Evolutionary conservation across 192 early-diverging fungal genomes (phyloP), one percentile per base, ranked within the genome.

Genomic region (Coemansia sp.): DNA sequence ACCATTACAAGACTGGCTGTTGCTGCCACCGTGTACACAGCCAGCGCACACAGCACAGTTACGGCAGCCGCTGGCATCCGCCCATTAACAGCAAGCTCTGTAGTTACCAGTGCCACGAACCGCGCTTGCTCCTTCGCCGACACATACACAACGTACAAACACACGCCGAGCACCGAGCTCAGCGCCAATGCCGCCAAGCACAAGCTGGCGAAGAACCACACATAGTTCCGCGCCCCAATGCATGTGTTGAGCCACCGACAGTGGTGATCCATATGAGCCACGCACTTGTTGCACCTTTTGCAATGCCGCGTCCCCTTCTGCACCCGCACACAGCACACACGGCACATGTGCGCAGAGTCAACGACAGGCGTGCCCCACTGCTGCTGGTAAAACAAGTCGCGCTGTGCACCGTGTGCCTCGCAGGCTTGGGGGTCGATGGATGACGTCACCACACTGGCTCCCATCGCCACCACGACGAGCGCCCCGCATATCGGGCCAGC

Each of bases 201-300:
- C n/a, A 71, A 12, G 1, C 71, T 54, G 3, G 65, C 42, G 26
- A 77, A 77, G 22, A 82, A 77, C 15, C 51, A 70, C 17, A 37
- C 14, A 38, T 72, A 71, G 59, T 74, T 71, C 38, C 62, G 47
- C 0, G 14, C 31, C 15, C 66, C 72, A 6, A 83, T 59, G 26
- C 75, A 76, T 0, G 72, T 72, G 25, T 72, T 75, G 34, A 83
- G 76, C 63, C 64, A 71, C 11, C 72, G 54, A 59, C 69, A 77
- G 57, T 77, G 68, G 57, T 70, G 74, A 40, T 77, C 69, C 25
- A 59, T 52, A 3, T 25, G 14, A 4, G 64, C 62, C n/a, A 83
- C 69, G 54, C 81, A 83, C 40, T 78, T 78, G 64, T 78, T 78
- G 70, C 81, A 83, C 10, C 72, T 66, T 65, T 83, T 83, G 61